These are phyloP conservation scores for Trypanosoma congolense DNA, from an alignment of 208 protist genomes.

Conservation along the genomic window DNA sequence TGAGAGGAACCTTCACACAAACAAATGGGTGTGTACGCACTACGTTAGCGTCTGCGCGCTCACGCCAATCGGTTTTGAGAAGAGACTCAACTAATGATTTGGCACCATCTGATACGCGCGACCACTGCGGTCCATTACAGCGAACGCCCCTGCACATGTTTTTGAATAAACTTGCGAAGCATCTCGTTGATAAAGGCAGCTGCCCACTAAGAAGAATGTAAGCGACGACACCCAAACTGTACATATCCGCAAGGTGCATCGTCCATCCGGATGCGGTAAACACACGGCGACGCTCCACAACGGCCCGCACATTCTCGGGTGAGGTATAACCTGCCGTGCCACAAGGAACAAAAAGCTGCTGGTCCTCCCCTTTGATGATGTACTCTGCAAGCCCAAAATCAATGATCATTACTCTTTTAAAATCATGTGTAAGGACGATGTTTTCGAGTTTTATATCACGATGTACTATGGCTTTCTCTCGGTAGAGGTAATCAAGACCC, in stretches of 20 bases:
- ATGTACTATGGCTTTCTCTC: conserved; percentile 54
- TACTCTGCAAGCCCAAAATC: conserved; percentile 84
- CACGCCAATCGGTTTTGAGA: conserved; percentile 28
- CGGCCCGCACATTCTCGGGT: conserved; percentile 61
- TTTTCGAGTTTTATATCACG: conserved; percentile 87
- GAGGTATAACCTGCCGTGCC: conserved; percentile 62
- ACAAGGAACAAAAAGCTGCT: conserved; percentile 27
- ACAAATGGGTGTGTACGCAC: conserved; percentile 46
- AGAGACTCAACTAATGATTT: conserved; percentile 40
- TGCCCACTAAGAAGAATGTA: conserved; percentile 53
- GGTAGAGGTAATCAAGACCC: conserved; percentile 70
- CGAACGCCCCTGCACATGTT: conserved; percentile 37
- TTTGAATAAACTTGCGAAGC: conserved; percentile 32
- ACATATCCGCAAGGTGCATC: conserved; percentile 68
- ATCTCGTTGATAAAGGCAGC: conserved; percentile 25
- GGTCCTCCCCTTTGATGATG: conserved; percentile 18
- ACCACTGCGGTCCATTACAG: conserved; percentile 44
- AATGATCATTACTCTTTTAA: conserved; percentile 60
- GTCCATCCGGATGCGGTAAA: conserved; percentile 35
- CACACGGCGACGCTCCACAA: conserved; percentile 17
- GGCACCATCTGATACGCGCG: conserved; percentile 31
- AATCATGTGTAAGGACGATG: conserved; percentile 72
- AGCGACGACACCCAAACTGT: conserved; percentile 70
- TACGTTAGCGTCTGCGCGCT: conserved; percentile 30
- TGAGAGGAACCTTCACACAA: conserved; percentile 14